These are phyloP conservation scores for Venturia pyrina DNA, from an alignment of 2,329 filamentous ascomycete genomes.

Conservation along the genomic window DNA sequence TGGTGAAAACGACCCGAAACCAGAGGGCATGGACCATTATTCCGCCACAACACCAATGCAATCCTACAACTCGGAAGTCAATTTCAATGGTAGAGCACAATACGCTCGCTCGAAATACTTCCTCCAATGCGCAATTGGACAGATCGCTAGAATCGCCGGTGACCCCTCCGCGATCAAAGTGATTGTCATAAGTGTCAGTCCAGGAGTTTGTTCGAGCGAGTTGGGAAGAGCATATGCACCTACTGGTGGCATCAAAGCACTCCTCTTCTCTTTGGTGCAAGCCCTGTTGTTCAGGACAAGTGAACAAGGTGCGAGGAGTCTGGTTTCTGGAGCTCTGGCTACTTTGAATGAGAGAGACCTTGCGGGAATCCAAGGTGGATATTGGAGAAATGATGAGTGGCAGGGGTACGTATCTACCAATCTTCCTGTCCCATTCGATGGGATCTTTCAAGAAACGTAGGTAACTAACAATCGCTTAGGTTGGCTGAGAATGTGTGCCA, in stretches of 20 bases:
- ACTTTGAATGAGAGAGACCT: neutral
- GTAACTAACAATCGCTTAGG: neutral
- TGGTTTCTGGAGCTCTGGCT: constrained; percentile 6
- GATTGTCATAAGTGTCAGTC: constrained; percentile 2
- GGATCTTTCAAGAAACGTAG: neutral
- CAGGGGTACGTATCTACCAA: neutral
- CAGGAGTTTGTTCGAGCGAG: constrained; percentile 2
- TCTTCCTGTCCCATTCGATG: neutral
- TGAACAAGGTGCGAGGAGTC: constrained; percentile 10
- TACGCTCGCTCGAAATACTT: constrained; percentile 11
- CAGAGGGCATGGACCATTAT: neutral
- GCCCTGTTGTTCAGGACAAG: constrained; percentile 5
- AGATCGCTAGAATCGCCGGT: neutral
- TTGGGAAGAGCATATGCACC: neutral
- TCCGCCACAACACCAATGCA: neutral
- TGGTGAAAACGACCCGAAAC: neutral
- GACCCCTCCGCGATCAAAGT: neutral
- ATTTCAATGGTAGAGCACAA: neutral
- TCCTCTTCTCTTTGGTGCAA: neutral
- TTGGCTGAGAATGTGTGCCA: neutral
- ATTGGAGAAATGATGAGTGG: constrained; percentile 8
- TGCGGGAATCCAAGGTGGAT: constrained; percentile 1
- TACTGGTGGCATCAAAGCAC: neutral
- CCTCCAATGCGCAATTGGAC: constrained; percentile 2
- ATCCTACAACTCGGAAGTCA: neutral